Evolutionary conservation across 805 yeast genomes (phyloP), one percentile per base, ranked within the genome.

Genomic region (Starmerella apicola): DNA sequence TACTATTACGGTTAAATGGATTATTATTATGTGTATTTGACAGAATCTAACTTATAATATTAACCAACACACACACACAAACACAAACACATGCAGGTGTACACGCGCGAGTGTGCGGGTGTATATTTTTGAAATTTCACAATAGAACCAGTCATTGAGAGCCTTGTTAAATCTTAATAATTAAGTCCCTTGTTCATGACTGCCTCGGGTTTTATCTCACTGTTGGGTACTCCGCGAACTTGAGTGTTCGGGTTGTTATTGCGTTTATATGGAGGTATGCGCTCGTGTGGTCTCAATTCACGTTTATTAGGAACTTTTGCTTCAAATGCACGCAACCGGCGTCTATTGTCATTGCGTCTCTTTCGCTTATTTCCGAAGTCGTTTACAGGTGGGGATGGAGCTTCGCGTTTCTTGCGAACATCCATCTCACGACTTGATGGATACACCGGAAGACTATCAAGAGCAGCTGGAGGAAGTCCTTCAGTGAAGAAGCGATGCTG

Each of bases 351-450:
- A 13, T 16, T 18, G 13, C 7, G 10, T 9, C 22, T 23, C 24
- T 15, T 32, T n/a, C 15, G 20, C 37, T 37, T 34, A 66, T 20
- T 69, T 71, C 61, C 28, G 32, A 38, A 42, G 17, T 42, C 36
- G 19, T 30, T 24, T 13, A 39, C 44, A 7, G 43, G 38, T 13
- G 34, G 34, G 6, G 40, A 32, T 13, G 46, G 42, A 8, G 41
- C 43, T 25, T 39, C 40, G 17, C 51, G 52, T 24, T 44, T 44
- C 16, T 46, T 44, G 7, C 53, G 52, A 15, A 57, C 57, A 32
- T 84, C 95, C 20, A 85, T 71, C 58, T 88, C 97, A 57, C 91
- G 96, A 45, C 94, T 74, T 47, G 86, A 94, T 49, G 80, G 86
- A 49, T 79, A 80, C 22, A 68, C 69, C 3, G 84, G 80, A n/a